These are phyloP conservation scores for Pontederia paniculata DNA, from an alignment of 176 grass and related monocot species.

Conservation along the genomic window DNA sequence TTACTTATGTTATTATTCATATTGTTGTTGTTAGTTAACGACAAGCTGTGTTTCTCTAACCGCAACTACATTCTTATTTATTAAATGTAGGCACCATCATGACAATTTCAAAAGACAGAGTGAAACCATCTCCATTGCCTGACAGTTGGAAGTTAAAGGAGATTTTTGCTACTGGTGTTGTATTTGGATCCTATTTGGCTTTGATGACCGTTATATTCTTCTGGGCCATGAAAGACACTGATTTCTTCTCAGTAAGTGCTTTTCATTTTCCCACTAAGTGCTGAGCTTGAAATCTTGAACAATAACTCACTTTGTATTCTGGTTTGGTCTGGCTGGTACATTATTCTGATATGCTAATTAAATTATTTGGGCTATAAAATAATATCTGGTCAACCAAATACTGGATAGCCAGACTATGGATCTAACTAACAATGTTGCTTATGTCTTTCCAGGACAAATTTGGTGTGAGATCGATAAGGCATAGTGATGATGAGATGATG, in stretches of 20 bases:
- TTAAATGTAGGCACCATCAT: constrained; percentile 10
- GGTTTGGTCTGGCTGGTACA: too few relatives aligned
- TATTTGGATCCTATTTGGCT: constrained; percentile 12
- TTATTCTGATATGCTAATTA: too few relatives aligned
- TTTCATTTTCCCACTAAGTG: neutral
- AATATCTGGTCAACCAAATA: neutral
- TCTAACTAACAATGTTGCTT: neutral
- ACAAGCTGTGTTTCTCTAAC: neutral
- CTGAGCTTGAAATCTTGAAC: neutral
- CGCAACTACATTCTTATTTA: neutral
- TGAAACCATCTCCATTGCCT: constrained; percentile 14
- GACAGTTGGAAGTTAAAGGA: constrained; percentile 18
- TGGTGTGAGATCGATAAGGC: constrained; percentile 1
- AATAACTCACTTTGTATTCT: neutral
- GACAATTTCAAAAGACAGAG: constrained; percentile 19
- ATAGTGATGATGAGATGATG: constrained; percentile 20
- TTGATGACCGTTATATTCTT: constrained; percentile 20
- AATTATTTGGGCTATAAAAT: neutral
- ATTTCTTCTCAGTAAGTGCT: constrained; percentile 14
- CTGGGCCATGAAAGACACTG: constrained; percentile 15
- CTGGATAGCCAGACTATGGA: neutral
- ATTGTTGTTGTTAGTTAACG: neutral
- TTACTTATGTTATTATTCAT: too few relatives aligned
- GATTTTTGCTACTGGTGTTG: constrained; percentile 18
- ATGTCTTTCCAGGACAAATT: constrained; percentile 11